These are phyloP conservation scores for Massariosphaeria phaeospora DNA, from an alignment of 495 filamentous ascomycete genomes.

Conservation along the genomic window DNA sequence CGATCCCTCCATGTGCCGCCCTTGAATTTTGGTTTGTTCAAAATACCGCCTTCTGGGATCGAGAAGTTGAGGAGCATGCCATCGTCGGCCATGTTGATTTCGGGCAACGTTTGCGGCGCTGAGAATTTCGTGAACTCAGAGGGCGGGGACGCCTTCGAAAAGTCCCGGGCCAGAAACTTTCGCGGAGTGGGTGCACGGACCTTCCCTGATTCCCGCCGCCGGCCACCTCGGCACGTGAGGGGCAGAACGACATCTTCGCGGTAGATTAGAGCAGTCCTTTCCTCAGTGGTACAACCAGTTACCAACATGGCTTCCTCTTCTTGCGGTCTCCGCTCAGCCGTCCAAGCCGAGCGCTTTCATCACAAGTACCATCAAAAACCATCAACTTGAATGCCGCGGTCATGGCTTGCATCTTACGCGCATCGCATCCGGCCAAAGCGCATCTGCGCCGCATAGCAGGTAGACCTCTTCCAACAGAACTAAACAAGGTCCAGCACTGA, in stretches of 20 bases:
- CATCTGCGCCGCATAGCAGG: no score
- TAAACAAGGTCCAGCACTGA: no score
- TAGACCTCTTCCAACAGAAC: no score
- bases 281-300: neutral
- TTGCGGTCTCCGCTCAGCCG: neutral
- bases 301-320: slow-evolving; percentile 5
- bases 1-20: slow-evolving; percentile 91
- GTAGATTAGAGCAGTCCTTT: slow-evolving; percentile 17
- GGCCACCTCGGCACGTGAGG: slow-evolving; percentile 15
- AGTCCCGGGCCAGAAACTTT: slow-evolving; percentile 1
- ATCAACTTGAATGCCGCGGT: slow-evolving; percentile 3
- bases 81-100: slow-evolving; percentile 74
- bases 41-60: slow-evolving; percentile 53
- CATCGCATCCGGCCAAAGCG: no score
- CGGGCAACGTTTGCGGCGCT: neutral
- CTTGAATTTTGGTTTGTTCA: slow-evolving; percentile 63
- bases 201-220: neutral
- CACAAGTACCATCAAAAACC: slow-evolving; percentile 5
- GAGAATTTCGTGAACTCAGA: neutral
- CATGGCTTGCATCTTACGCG: no score
- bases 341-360: slow-evolving; percentile 1
- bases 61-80: slow-evolving; percentile 92
- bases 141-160: neutral
- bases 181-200: slow-evolving; percentile 6
- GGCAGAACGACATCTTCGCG: slow-evolving; percentile 11